A percentile compares a stretch with the other conserved stretches of the same genome.
phyloP scores from a whole-genome alignment of 306 rosid genomes.

The Cyamopsis tetragonoloba region DNA sequence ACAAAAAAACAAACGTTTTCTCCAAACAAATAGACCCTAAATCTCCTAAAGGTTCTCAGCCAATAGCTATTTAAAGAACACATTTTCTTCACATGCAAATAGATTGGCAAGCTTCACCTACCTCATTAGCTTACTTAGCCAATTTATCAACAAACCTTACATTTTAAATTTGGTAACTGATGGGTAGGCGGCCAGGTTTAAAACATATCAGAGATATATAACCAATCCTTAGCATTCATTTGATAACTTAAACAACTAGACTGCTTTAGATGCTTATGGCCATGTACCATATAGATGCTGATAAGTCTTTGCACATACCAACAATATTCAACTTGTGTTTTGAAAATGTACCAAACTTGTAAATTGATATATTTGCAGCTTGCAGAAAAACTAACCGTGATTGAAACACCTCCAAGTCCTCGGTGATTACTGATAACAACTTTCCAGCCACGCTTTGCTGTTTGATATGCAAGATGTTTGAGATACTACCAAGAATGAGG shows the following conservation, averaged over 20 bases:
- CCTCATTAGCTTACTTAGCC: not conserved
- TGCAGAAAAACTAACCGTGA: conserved; percentile 66
- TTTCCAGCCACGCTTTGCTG: conserved; percentile 81
- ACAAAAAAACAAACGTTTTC: not conserved
- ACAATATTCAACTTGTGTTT: not conserved
- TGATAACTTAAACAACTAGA: not conserved
- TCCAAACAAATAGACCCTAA: too few species aligned
- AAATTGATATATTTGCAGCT: conserved; percentile 8
- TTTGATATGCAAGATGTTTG: conserved; percentile 85
- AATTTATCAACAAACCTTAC: not conserved
- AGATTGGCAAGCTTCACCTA: not conserved
- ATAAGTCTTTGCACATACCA: conserved; percentile 1
- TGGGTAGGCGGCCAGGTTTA: conserved; percentile 1
- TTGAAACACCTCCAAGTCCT: conserved; percentile 90
- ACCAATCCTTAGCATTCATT: conserved; percentile 3
- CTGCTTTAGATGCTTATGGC: not conserved
- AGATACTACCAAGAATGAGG: conserved; percentile 60
- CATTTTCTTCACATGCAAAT: conserved; percentile 8
- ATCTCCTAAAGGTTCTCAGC: not conserved
- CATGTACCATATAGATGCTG: not conserved
- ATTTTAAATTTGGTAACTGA: not conserved
- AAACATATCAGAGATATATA: not conserved
- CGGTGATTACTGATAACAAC: conserved; percentile 84
- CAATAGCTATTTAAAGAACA: not conserved
- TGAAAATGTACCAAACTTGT: conserved; percentile 11